These are phyloP conservation scores for Noccaea caerulescens DNA, from an alignment of 345 rosid species.

Conservation along the genomic window DNA sequence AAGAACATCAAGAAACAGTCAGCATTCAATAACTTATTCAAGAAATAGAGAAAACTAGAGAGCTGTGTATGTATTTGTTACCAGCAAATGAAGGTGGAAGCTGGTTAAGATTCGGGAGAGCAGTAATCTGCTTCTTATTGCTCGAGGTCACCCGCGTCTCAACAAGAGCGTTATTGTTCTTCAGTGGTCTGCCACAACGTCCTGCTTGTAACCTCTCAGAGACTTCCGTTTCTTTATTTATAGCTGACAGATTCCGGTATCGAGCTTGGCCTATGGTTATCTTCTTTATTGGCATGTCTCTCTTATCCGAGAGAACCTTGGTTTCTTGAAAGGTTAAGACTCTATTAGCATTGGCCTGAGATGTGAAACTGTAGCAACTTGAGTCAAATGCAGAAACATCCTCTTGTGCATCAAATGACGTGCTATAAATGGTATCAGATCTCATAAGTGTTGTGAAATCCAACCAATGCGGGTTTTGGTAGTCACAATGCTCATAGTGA, in stretches of 20 bases:
- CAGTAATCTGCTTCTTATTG: constrained; percentile 49
- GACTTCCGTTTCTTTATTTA: constrained; percentile 41
- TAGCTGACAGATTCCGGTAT: constrained; percentile 51
- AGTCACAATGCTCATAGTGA: constrained; percentile 46
- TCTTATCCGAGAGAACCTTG: constrained; percentile 40
- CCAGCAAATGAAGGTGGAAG: constrained; percentile 50
- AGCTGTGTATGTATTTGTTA: constrained; percentile 25
- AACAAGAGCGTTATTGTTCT: constrained; percentile 43
- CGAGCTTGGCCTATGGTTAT: constrained; percentile 60
- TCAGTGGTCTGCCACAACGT: constrained; percentile 38
- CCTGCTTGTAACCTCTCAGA: constrained; percentile 34
- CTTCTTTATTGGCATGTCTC: constrained; percentile 53
- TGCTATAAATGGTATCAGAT: constrained; percentile 43
- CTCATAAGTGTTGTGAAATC: constrained; percentile 48
- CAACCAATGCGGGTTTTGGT: constrained; percentile 43
- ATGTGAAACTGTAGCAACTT: constrained; percentile 31
- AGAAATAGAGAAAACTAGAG: neutral
- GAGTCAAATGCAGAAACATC: constrained; percentile 33
- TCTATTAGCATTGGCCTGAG: constrained; percentile 35
- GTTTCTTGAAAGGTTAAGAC: constrained; percentile 39
- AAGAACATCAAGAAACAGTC: constrained; percentile 4
- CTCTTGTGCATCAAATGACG: constrained; percentile 35
- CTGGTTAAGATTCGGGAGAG: constrained; percentile 38
- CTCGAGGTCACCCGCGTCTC: constrained; percentile 42
- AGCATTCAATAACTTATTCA: constrained; percentile 5